Evolutionary conservation across 192 early-diverging fungal species (phyloP).

Genomic region (Linnemannia zychae): DNA sequence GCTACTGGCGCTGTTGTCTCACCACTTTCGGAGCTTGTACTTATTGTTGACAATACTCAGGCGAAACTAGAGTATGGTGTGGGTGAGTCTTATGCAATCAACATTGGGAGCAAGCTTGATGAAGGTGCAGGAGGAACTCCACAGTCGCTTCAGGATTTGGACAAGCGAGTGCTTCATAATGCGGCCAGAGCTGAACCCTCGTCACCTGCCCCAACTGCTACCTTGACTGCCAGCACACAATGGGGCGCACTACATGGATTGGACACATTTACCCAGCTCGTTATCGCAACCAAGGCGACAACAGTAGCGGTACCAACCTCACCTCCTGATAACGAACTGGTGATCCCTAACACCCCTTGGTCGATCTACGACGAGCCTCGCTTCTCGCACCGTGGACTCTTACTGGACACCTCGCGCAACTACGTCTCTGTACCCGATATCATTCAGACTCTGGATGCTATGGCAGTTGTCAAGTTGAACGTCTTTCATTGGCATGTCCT

Average conservation of each 20-base stretch:
- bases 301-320: background rate
- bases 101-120: background rate
- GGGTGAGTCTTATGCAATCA: conserved; percentile 34
- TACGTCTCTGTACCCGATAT: conserved; percentile 76
- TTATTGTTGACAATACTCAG: conserved; percentile 19
- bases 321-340: conserved; percentile 17
- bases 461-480: conserved; percentile 85
- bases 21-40: conserved; percentile 13
- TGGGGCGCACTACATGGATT: conserved; percentile 42
- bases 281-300: background rate
- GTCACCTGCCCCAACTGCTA: background rate
- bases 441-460: conserved; percentile 78
- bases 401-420: conserved; percentile 84
- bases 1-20: background rate
- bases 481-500: conserved; percentile 89
- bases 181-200: background rate
- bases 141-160: background rate
- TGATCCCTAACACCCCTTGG: conserved; percentile 49
- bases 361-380: conserved; percentile 72
- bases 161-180: background rate
- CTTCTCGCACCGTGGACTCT: conserved; percentile 77
- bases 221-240: conserved; percentile 26
- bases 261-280: conserved; percentile 40
- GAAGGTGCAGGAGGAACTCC: background rate
- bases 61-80: conserved; percentile 37